phyloP scores from a whole-genome alignment of 176 grass and related monocot species.

The Elaeis guineensis region DNA sequence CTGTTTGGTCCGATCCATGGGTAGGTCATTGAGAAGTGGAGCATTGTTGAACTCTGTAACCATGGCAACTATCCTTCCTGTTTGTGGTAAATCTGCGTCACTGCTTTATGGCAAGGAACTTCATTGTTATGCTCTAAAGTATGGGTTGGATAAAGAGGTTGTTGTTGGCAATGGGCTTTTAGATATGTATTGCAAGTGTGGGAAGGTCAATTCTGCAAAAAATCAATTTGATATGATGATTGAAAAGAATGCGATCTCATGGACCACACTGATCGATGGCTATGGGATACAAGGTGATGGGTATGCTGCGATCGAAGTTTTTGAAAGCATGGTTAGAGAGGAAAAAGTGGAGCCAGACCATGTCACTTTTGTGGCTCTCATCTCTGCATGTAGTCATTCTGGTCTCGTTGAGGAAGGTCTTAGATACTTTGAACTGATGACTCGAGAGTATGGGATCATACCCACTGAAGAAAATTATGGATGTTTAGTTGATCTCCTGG shows the following conservation, averaged over 20 bases:
- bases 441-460: conserved; percentile 13
- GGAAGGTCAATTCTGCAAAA: conserved; percentile 10
- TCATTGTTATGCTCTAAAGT: conserved; percentile 29
- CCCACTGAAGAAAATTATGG: conserved; percentile 32
- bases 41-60: conserved; percentile 20
- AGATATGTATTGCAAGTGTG: conserved; percentile 29
- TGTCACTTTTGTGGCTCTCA: conserved; percentile 24
- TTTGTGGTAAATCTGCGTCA: conserved; percentile 12
- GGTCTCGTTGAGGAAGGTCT: conserved; percentile 24
- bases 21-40: not conserved
- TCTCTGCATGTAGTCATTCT: conserved; percentile 38
- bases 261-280: conserved; percentile 26
- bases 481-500: conserved; percentile 26
- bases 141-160: conserved; percentile 17
- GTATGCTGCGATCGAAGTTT: conserved; percentile 16
- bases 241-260: conserved; percentile 16
- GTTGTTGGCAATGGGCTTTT: conserved; percentile 25
- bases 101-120: conserved; percentile 23
- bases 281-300: conserved; percentile 27
- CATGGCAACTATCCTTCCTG: conserved; percentile 18
- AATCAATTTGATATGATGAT: conserved; percentile 23
- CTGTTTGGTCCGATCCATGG: conserved; percentile 14
- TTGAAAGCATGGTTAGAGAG: conserved; percentile 20
- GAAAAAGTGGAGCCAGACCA: conserved; percentile 15
- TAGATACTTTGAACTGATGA: conserved; percentile 24